phyloP scores from a whole-genome alignment of 2,329 filamentous ascomycete genomes.

The Nannizziopsis barbatae region DNA sequence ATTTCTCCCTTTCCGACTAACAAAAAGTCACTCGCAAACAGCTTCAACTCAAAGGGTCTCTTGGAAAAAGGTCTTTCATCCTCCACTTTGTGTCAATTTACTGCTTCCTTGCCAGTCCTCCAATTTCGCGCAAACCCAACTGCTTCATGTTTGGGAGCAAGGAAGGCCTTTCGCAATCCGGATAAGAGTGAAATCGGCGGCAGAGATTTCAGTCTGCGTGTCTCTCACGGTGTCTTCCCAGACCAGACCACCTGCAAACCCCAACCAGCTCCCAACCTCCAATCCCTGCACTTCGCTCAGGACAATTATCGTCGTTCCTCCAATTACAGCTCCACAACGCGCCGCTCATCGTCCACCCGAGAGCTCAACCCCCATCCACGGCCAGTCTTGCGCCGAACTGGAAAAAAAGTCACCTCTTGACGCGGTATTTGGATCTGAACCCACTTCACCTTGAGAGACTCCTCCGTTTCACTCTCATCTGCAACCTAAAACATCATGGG shows the following conservation, averaged over 20 bases:
- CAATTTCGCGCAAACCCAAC: no score
- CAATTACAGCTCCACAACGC: constrained; percentile 9
- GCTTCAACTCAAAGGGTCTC: no score
- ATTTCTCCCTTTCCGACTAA: no score
- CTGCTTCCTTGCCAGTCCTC: no score
- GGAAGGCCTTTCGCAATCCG: no score
- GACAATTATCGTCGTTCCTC: constrained; percentile 9
- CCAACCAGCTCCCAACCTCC: background rate
- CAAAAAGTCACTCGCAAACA: no score
- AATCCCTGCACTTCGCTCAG: constrained; percentile 9
- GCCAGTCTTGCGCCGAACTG: constrained; percentile 6
- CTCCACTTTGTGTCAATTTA: no score
- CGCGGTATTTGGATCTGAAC: constrained; percentile 6
- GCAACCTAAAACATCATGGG: constrained; percentile 16
- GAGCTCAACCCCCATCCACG: constrained; percentile 8
- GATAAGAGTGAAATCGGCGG: no score
- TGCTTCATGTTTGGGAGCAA: no score
- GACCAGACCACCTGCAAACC: background rate
- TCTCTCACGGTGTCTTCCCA: no score
- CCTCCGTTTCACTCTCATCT: constrained; percentile 14
- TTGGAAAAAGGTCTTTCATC: no score
- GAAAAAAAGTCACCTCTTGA: constrained; percentile 6
- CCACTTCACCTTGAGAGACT: constrained; percentile 10
- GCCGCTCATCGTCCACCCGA: constrained; percentile 1
- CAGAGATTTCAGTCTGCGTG: no score